Evolutionary conservation across 129 eudicot species (phyloP).

Genomic region (Arctium lappa): DNA sequence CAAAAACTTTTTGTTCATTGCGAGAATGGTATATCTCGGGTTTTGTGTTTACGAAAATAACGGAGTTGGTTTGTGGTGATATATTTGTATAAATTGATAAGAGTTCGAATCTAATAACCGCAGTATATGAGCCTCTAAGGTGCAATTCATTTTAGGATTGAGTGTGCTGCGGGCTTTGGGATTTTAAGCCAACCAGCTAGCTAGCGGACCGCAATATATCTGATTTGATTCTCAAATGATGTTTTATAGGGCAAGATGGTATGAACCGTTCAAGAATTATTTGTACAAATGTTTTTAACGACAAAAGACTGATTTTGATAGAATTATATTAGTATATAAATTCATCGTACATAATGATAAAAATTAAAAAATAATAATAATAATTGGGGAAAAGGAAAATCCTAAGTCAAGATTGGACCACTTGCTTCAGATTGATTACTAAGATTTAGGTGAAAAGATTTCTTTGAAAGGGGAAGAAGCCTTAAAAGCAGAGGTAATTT

Average conservation of each 20-base stretch:
- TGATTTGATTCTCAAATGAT: too few relatives aligned
- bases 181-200: too few relatives aligned
- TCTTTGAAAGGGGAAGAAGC: conserved; percentile 12
- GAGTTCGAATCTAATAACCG: too few relatives aligned
- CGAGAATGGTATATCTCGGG: not conserved
- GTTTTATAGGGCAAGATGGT: too few relatives aligned
- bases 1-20: conserved; percentile 15
- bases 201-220: too few relatives aligned
- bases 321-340: not conserved
- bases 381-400: not conserved
- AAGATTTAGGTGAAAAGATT: conserved; percentile 10
- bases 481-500: conserved; percentile 9
- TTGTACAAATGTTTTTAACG: too few relatives aligned
- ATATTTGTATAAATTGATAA: too few relatives aligned
- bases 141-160: too few relatives aligned
- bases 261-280: too few relatives aligned
- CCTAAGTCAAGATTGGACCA: conserved; percentile 3
- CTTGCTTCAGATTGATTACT: conserved; percentile 9
- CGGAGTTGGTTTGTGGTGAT: not conserved
- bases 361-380: not conserved
- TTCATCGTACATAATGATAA: not conserved
- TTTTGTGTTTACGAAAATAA: not conserved
- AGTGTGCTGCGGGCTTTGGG: too few relatives aligned
- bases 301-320: not conserved
- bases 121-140: too few relatives aligned